Base-by-base conservation (phyloP, 2,329 filamentous ascomycete species). In the Cercospora nicotianae region DNA sequence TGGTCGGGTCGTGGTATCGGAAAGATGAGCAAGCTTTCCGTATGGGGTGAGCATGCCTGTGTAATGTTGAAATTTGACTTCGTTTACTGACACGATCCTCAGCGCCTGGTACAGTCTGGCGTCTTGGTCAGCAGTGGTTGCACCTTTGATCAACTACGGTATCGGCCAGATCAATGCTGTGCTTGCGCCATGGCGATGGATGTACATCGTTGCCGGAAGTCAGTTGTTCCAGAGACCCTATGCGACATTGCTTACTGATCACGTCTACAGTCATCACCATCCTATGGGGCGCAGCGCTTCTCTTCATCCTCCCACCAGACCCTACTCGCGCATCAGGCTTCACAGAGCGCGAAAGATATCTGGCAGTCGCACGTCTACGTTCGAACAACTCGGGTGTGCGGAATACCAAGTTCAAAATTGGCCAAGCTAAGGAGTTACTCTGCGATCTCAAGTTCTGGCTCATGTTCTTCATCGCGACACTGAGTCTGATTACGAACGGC, bases 91-190 rank as follows among this genome's bases (percentile, higher is more conserved):
- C 23, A 3, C 10, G 0, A 30, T 5, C 8, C 12, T 28, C 12
- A 55, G 48, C 8, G 65, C 70, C 4, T 76, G 74, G 75, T 76
- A 75, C 31, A 83, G 72, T 48, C 80, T 77, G 67, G 82, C 79
- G 0, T 82, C 83, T 3, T 81, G 82, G 59, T 81, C 82, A 10
- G 79, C 79, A 0, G 78, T 83, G 28, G 75, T 86, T 30, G 81
- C 81, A 0, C 83, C 83, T 0, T 72, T 84, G 1, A 79, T 84
- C 70, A 83, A 83, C 75, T 85, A 84, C 67, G 83, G 80, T 3
- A 73, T 85, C 3, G 83, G 83, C 0, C 80, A 80, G 8, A 79
- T 85, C 65, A 75, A 78, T 20, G 80, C 80, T 16, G 72, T 75
- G 1, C 69, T 80, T 6, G 77, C 77, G 2, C 77, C 80, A 1